Base-by-base conservation (phyloP, 345 rosid species). In the Salix brachista region DNA sequence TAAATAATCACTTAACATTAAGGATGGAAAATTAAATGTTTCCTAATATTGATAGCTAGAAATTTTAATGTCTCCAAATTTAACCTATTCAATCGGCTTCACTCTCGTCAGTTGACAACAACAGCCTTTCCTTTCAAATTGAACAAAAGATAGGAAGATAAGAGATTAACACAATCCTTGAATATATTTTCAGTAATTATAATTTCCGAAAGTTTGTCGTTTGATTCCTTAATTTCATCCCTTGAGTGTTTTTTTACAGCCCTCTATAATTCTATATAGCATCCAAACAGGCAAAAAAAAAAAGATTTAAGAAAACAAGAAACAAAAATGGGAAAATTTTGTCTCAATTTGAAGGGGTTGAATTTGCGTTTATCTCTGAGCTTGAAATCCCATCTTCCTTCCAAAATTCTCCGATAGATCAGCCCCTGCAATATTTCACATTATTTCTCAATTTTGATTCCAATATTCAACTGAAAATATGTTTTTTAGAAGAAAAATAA, bases 371-470 rank as follows among this genome's bases (percentile, higher is more conserved):
- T 84, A 91, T 80, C 88, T 83, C 83, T 71, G 74, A 30, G 71
- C 77, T 69, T 84, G 84, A 81, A 86, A 78, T 79, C 87, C 89
- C 82, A 84, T 81, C 77, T 82, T 82, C 89, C 87, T 86, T 65
- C 85, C 87, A 76, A 79, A 37, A 48, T 75, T 88, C 85, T 83
- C 77, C 66, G 69, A 28, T 60, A 85, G 10, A 70, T 70, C 93
- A 87, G 84, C 80, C 28, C 26, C 64, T 58, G 64, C 64, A 58
- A 23, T 58, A 80, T 65, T 61, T 5, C 72, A 77, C n/a, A 72
- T 14, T 50, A 46, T 18, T 69, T 16, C 67, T 72, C 17, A 37
- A 21, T 67, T 41, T 70, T n/a, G 68, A 21, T 30, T 70, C 9
- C 3, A 79, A n/a, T 39, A 14, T 21, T 32, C 14, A 34, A 30